Evolutionary conservation across 2,329 filamentous ascomycete genomes (phyloP).

Genomic region (Aspergillus sergii): DNA sequence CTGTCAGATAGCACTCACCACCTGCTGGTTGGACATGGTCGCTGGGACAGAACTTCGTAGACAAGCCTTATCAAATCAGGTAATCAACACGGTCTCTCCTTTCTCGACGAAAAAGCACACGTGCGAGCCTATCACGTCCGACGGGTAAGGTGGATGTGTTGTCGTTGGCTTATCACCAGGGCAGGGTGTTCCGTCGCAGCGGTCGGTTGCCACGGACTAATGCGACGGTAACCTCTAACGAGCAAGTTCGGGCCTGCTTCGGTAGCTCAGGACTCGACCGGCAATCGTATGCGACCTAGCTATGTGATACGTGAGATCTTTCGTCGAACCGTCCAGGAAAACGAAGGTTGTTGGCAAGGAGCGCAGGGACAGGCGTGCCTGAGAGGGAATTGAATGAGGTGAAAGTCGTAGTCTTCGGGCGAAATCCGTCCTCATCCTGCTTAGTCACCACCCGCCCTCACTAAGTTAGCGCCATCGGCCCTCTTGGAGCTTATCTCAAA

Average conservation of each 20-base stretch:
- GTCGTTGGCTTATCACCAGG: constrained; percentile 16
- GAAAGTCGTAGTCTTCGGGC: constrained; percentile 38
- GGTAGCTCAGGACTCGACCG: constrained; percentile 9
- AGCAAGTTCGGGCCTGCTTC: constrained; percentile 9
- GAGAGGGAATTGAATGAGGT: constrained; percentile 37
- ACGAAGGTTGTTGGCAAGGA: constrained; percentile 6
- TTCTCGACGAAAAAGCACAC: constrained; percentile 10
- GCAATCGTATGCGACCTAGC: constrained; percentile 4
- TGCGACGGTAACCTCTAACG: constrained; percentile 20
- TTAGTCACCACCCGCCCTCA: constrained; percentile 34
- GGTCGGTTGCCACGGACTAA: constrained; percentile 26
- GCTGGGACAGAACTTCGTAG: constrained; percentile 18
- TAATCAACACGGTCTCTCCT: constrained; percentile 4
- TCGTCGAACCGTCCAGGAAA: not conserved
- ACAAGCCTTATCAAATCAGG: constrained; percentile 9
- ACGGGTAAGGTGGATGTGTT: constrained; percentile 7
- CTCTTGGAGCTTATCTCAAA: not conserved
- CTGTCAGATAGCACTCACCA: constrained; percentile 46
- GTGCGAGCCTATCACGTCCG: constrained; percentile 9
- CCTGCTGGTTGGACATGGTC: constrained; percentile 51
- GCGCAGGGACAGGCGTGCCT: constrained; percentile 14
- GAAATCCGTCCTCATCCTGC: constrained; percentile 38
- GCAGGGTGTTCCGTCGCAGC: constrained; percentile 19
- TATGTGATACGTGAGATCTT: not conserved
- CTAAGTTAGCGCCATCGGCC: constrained; percentile 7